These are phyloP conservation scores for Penicillium frequentans DNA, from an alignment of 2,329 filamentous ascomycete genomes.

Conservation along the genomic window DNA sequence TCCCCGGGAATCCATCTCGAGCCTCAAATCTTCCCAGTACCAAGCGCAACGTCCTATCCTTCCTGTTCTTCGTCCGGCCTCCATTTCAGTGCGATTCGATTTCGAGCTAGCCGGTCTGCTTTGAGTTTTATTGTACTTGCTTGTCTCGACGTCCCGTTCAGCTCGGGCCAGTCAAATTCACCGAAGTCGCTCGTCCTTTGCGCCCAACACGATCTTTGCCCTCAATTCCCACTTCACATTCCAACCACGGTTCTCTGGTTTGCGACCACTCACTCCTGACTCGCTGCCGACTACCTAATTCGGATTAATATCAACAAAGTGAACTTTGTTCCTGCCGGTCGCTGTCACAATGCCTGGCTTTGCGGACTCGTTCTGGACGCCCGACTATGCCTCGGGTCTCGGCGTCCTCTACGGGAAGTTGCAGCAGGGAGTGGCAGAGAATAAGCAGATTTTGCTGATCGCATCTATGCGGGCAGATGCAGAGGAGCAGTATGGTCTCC, in stretches of 20 bases:
- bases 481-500: constrained; percentile 83
- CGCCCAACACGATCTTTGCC: background rate
- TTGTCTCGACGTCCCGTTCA: background rate
- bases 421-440: constrained; percentile 92
- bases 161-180: background rate
- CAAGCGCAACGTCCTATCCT: background rate
- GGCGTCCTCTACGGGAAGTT: constrained; percentile 95
- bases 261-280: background rate
- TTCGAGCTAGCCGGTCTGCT: constrained; percentile 5
- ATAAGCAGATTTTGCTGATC: constrained; percentile 88
- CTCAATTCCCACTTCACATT: background rate
- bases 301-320: background rate
- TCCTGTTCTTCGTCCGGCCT: background rate
- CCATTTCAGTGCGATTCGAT: background rate
- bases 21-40: background rate
- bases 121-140: background rate
- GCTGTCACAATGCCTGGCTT: constrained; percentile 74
- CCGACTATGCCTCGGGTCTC: constrained; percentile 93
- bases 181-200: constrained; percentile 3
- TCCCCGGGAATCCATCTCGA: constrained; percentile 11
- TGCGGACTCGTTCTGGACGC: constrained; percentile 95
- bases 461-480: constrained; percentile 94
- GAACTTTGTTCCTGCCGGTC: background rate
- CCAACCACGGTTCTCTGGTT: background rate
- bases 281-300: background rate